Percentiles rank a stretch among this genome's conserved stretches.
These are phyloP conservation scores for Trichoderma guizhouense DNA, from an alignment of 2,329 filamentous ascomycete genomes.

Conservation along the genomic window DNA sequence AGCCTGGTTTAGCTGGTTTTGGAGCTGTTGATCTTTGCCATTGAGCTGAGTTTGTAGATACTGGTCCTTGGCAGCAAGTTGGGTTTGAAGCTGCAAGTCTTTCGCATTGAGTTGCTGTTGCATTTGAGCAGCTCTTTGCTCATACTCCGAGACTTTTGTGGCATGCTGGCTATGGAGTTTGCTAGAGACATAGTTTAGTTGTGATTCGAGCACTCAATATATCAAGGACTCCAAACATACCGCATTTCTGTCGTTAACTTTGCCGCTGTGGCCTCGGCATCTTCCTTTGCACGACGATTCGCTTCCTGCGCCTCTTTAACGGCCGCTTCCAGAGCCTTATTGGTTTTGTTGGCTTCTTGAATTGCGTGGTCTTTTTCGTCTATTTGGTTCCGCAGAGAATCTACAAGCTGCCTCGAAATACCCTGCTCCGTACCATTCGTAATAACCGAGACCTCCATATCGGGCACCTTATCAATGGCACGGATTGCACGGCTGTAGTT, in stretches of 20 bases:
- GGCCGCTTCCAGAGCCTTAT: slow-evolving; percentile 48
- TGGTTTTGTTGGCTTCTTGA: slow-evolving; percentile 44
- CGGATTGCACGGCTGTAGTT: slow-evolving; percentile 84
- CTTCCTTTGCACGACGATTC: slow-evolving; percentile 63
- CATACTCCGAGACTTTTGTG: slow-evolving; percentile 24
- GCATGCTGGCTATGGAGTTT: slow-evolving; percentile 33
- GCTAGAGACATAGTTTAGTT: slow-evolving; percentile 24
- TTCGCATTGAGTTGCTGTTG: slow-evolving; percentile 23
- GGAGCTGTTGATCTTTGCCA: slow-evolving; percentile 29
- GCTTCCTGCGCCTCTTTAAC: slow-evolving; percentile 72
- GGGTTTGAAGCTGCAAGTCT: slow-evolving; percentile 31
- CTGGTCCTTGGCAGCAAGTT: slow-evolving; percentile 20
- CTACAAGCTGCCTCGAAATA: slow-evolving; percentile 89
- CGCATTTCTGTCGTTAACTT: slow-evolving; percentile 50
- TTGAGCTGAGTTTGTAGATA: slow-evolving; percentile 17
- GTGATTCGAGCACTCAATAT: background rate
- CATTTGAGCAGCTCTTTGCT: slow-evolving; percentile 22
- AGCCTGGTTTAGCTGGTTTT: slow-evolving; percentile 30
- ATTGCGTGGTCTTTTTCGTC: slow-evolving; percentile 63
- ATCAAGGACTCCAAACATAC: slow-evolving; percentile 31
- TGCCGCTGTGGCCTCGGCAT: slow-evolving; percentile 30
- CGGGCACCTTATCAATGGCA: slow-evolving; percentile 87
- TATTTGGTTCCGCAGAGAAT: slow-evolving; percentile 74
- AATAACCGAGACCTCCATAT: slow-evolving; percentile 77
- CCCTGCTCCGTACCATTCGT: slow-evolving; percentile 80